A percentile compares a stretch with the other conserved stretches of the same genome.
phyloP scores from a whole-genome alignment of 345 rosid genomes.

The Viola odorata region DNA sequence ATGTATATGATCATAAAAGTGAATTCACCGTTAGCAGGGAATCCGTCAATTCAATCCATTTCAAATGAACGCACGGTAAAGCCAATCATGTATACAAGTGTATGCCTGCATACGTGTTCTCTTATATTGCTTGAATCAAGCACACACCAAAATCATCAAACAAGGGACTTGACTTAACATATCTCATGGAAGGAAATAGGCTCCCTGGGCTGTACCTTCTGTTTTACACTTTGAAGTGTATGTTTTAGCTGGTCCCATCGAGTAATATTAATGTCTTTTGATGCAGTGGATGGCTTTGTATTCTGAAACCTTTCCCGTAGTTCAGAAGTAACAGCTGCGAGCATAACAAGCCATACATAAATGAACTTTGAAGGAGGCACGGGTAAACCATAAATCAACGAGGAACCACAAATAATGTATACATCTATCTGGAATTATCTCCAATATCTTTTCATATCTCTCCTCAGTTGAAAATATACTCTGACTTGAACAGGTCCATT shows the following conservation, averaged over 20 bases:
- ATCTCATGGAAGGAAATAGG: neutral
- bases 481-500: constrained; percentile 41
- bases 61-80: neutral
- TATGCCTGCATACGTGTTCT: neutral
- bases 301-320: constrained; percentile 82
- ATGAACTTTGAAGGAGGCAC: constrained; percentile 6
- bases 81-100: neutral
- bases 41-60: too few species aligned
- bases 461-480: constrained; percentile 60
- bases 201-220: constrained; percentile 40
- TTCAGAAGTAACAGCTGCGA: constrained; percentile 67
- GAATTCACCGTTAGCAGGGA: too few species aligned
- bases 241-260: constrained; percentile 84
- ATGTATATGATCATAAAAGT: too few species aligned
- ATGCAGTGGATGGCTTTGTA: constrained; percentile 41
- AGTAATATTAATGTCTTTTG: constrained; percentile 55
- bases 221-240: constrained; percentile 59
- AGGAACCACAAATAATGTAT: constrained; percentile 10
- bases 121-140: neutral
- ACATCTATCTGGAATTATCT: constrained; percentile 85
- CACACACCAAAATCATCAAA: neutral
- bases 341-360: neutral
- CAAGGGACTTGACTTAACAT: neutral
- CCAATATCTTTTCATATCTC: constrained; percentile 77
- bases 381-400: neutral